Evolutionary conservation across 179 eudicot species (phyloP).

Genomic region (Spergularia azorica): DNA sequence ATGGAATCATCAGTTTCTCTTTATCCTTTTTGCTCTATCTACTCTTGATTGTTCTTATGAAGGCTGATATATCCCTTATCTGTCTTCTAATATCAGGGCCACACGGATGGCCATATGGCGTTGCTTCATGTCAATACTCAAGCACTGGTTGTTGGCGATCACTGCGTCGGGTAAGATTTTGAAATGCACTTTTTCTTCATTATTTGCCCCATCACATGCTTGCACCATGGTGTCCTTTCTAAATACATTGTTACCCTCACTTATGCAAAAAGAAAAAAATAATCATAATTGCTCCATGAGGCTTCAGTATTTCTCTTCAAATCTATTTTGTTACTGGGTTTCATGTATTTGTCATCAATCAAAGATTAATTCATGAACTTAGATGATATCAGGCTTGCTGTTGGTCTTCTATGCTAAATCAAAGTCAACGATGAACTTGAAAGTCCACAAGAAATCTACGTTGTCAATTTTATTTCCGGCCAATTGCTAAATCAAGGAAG

Average conservation of each 20-base stretch:
- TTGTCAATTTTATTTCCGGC: background rate
- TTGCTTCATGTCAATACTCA: constrained; percentile 74
- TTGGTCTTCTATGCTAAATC: background rate
- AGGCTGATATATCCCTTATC: constrained; percentile 6
- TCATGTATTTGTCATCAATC: background rate
- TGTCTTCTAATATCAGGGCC: constrained; percentile 63
- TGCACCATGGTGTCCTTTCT: background rate
- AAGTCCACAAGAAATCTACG: constrained; percentile 1
- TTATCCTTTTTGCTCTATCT: background rate
- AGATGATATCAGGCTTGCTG: background rate
- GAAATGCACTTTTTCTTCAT: background rate
- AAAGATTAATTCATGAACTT: background rate
- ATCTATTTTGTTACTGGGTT: background rate
- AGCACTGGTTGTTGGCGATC: constrained; percentile 91
- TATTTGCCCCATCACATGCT: background rate
- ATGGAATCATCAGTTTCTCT: background rate
- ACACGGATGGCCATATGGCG: constrained; percentile 95
- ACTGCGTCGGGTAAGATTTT: constrained; percentile 88
- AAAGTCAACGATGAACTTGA: background rate
- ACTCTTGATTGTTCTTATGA: background rate
- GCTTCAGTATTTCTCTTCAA: background rate
- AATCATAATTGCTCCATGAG: no score
- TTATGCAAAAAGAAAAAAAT: no score
- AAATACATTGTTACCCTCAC: no score
- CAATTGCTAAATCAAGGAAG: constrained; percentile 4